Base-by-base conservation (phyloP, 345 rosid species). In the Eucalyptus lansdowneana region DNA sequence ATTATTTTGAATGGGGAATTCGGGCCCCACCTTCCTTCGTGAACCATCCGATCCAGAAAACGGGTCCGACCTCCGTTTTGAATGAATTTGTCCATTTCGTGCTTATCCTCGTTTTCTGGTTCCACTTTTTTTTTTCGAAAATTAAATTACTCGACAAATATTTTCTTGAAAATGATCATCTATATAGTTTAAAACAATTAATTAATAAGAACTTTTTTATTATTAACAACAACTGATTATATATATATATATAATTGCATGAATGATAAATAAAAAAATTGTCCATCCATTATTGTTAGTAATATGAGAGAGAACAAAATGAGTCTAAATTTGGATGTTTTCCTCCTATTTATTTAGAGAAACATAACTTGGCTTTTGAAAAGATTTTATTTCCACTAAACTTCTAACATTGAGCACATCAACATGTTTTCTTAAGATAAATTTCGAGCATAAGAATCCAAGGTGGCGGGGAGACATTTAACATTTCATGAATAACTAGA, bases 181-280 rank as follows among this genome's bases (percentile, higher is more conserved):
- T 19, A 56, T 56, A 56, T 56, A 22, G 0, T 5, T 56, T 56
- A 10, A 56, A 56, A 24, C 24, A 10, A 56, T 24, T 56, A 56
- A 56, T 56, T 56, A 22, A 56, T 24, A 21, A 21, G 0, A 19
- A 3, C 0, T 8, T 22, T 21, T 14, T 65, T 14, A 14, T 65
- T 65, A n/a, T 65, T 5, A 0, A 56, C 6, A 25, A 56, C 13
- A n/a, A n/a, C n/a, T n/a, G 0, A 56, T 56, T 56, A n/a, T n/a
- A n/a, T 6, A 22, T 56, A 56, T 56, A 0, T 56, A 53, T 19
- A 53, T 56, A 56, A 56, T 24, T 9, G 0, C 29, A 56, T 2
- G 6, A 56, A 56, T 11, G 6, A 25, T 56, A 56, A 56, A 4
- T 4, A 56, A 4, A 9, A 24, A 8, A 1, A 0, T 7, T 8